Evolutionary conservation across 1,284 basidiomycete species (phyloP).

Genomic region (Salmacisia buchloeana): DNA sequence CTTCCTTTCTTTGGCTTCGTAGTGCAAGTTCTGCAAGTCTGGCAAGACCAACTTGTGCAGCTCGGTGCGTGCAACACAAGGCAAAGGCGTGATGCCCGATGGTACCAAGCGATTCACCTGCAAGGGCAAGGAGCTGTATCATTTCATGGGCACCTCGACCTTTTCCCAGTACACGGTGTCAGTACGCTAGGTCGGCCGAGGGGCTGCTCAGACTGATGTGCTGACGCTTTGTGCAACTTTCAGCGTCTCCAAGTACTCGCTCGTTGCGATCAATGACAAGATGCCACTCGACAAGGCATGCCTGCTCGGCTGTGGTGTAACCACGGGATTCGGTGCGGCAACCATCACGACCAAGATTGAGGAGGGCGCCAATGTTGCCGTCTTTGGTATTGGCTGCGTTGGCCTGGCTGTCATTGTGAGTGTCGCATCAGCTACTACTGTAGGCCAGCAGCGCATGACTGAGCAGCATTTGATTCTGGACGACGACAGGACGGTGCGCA

Average conservation of each 20-base stretch:
- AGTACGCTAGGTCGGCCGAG: neutral
- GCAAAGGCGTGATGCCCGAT: slow-evolving; percentile 95
- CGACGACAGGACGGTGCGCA: slow-evolving; percentile 58
- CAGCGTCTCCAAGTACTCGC: slow-evolving; percentile 82
- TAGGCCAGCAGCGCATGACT: neutral
- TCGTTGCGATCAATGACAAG: slow-evolving; percentile 76
- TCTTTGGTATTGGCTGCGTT: slow-evolving; percentile 94
- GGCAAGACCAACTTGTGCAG: slow-evolving; percentile 79
- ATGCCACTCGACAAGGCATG: slow-evolving; percentile 92
- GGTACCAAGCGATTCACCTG: slow-evolving; percentile 82
- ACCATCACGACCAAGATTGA: slow-evolving; percentile 57
- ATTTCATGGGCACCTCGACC: slow-evolving; percentile 98
- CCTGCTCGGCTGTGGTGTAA: slow-evolving; percentile 88
- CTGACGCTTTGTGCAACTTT: too few species aligned
- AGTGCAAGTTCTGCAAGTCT: slow-evolving; percentile 78
- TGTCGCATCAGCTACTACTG: neutral
- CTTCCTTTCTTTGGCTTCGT: neutral
- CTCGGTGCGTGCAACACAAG: slow-evolving; percentile 82
- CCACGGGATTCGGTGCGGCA: slow-evolving; percentile 90
- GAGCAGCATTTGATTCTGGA: neutral
- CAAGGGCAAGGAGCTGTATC: slow-evolving; percentile 78
- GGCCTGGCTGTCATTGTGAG: slow-evolving; percentile 69
- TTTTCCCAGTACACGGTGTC: slow-evolving; percentile 96
- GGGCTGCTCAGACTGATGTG: neutral
- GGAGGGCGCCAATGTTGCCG: slow-evolving; percentile 71